These are phyloP conservation scores for Sugiyamaella marilandica DNA, from an alignment of 805 yeast species.

Conservation along the genomic window DNA sequence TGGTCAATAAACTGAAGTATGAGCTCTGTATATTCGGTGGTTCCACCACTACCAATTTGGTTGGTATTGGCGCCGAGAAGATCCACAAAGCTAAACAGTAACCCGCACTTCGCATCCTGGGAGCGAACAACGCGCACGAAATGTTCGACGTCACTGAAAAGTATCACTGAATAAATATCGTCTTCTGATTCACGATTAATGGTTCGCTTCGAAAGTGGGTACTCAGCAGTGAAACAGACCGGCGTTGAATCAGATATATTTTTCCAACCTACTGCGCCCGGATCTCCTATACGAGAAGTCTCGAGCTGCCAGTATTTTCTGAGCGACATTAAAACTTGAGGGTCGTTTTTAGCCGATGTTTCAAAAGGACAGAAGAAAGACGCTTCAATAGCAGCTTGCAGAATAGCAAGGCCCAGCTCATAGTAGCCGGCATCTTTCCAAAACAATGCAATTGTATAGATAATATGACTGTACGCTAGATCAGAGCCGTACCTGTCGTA, in stretches of 20 bases:
- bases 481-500: neutral
- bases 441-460: conserved; percentile 3
- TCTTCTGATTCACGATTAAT: neutral
- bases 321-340: conserved; percentile 8
- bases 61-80: conserved; percentile 13
- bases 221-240: neutral
- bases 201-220: conserved; percentile 1
- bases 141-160: conserved; percentile 21
- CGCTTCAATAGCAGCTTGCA: conserved; percentile 22
- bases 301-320: conserved; percentile 22
- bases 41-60: neutral
- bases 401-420: conserved; percentile 21
- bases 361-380: conserved; percentile 12
- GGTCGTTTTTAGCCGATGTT: neutral
- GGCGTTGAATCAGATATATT: neutral
- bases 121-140: conserved; percentile 12
- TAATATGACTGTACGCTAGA: conserved; percentile 1
- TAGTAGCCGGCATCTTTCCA: conserved; percentile 19
- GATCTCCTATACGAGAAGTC: conserved; percentile 23
- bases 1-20: neutral
- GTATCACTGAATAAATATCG: conserved; percentile 18
- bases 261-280: conserved; percentile 15
- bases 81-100: conserved; percentile 18
- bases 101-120: neutral
- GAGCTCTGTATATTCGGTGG: neutral